Percentiles rank a stretch among this genome's conserved stretches.
phyloP scores from a whole-genome alignment of 306 rosid species.

The Acacia crassicarpa region DNA sequence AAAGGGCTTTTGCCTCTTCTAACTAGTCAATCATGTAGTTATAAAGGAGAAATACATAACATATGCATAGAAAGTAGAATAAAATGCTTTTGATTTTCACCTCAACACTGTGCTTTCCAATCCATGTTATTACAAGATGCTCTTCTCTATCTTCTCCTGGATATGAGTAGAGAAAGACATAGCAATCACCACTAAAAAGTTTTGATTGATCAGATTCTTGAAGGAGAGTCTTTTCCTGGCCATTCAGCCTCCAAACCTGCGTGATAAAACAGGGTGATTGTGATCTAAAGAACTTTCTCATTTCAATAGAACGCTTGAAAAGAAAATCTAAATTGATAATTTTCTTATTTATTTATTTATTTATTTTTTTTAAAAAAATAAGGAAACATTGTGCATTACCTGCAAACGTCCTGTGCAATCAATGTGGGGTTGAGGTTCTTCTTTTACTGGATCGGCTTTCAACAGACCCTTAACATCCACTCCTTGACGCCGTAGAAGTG shows the following conservation, averaged over 20 bases:
- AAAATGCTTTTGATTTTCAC: conserved; percentile 46
- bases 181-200: conserved; percentile 91
- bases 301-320: conserved; percentile 14
- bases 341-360: no score
- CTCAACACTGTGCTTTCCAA: conserved; percentile 90
- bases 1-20: no score
- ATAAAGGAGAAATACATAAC: conserved; percentile 11
- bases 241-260: conserved; percentile 94
- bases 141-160: conserved; percentile 97
- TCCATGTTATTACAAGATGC: conserved; percentile 84
- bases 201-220: conserved; percentile 84
- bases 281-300: conserved; percentile 14
- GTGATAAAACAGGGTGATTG: conserved; percentile 33
- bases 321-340: not conserved
- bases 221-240: conserved; percentile 74
- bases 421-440: conserved; percentile 88
- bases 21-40: not conserved
- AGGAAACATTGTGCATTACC: conserved; percentile 52
- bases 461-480: conserved; percentile 93
- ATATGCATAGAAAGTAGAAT: conserved; percentile 21
- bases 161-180: conserved; percentile 83
- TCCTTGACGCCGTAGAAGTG: conserved; percentile 98
- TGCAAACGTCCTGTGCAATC: conserved; percentile 98
- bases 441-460: conserved; percentile 87
- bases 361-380: no score